Conservation (phyloP, 306 rosid species). For the Lathyrus tuberosus region DNA sequence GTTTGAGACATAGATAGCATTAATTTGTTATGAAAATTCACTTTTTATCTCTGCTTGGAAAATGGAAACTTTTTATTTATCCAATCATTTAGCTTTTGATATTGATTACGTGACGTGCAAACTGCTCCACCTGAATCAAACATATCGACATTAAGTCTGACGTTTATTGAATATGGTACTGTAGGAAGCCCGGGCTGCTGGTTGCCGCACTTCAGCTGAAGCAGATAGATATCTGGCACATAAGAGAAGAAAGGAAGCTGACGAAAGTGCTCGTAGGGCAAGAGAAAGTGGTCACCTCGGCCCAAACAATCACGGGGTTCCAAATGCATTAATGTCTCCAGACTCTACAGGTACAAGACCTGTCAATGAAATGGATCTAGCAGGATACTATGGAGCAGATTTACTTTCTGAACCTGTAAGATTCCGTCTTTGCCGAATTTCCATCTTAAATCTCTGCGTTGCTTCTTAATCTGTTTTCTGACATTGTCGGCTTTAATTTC, state of each 20-base stretch:
- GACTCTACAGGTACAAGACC: conserved; percentile 63
- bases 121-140: too few species aligned
- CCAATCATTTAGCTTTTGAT: too few species aligned
- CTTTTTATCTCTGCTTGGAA: background rate
- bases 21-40: background rate
- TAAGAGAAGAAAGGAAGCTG: conserved; percentile 73
- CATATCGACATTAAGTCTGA: background rate
- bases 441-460: background rate
- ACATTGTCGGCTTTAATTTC: conserved; percentile 1
- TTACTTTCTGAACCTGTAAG: conserved; percentile 88
- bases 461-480: conserved; percentile 30
- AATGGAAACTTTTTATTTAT: background rate
- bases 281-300: conserved; percentile 66
- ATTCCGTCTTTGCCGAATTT: conserved; percentile 24
- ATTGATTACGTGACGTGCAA: too few species aligned
- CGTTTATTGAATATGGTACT: conserved; percentile 24
- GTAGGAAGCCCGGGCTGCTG: conserved; percentile 85
- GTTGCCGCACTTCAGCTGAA: conserved; percentile 72
- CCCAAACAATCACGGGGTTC: conserved; percentile 69
- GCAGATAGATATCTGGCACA: conserved; percentile 69
- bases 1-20: conserved; percentile 47
- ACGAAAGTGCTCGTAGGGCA: conserved; percentile 58
- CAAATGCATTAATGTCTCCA: conserved; percentile 61
- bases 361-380: conserved; percentile 55
- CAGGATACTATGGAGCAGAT: conserved; percentile 74